Percentiles rank a stretch among this genome's conserved stretches.
phyloP scores from a whole-genome alignment of 139 green algal genomes.

The Closterium sp. region DNA sequence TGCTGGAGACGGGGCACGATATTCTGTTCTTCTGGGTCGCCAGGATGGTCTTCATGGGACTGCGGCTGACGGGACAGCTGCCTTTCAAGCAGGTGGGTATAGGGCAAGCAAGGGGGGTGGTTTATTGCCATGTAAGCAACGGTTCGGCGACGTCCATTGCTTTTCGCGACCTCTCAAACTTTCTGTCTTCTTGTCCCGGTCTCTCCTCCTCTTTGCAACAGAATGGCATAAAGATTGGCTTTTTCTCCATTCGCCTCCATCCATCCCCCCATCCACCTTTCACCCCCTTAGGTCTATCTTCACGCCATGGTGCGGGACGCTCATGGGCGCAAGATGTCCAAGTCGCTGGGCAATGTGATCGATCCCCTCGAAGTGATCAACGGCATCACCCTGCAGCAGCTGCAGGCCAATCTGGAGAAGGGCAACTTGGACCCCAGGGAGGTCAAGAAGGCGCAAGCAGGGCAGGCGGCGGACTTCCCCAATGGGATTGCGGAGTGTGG shows the following conservation, averaged over 20 bases:
- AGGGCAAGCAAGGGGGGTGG: no score
- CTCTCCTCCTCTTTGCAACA: no score
- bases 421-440: constrained; percentile 87
- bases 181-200: no score
- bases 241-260: no score
- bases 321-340: constrained; percentile 67
- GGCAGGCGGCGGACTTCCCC: constrained; percentile 89
- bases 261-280: background rate
- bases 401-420: constrained; percentile 60
- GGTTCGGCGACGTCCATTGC: no score
- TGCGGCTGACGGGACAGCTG: constrained; percentile 74
- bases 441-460: constrained; percentile 73
- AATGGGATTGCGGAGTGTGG: constrained; percentile 97
- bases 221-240: no score
- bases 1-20: constrained; percentile 71
- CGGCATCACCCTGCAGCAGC: constrained; percentile 62
- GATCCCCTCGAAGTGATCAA: constrained; percentile 70
- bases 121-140: no score
- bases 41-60: constrained; percentile 99
- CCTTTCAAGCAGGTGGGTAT: constrained; percentile 54
- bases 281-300: constrained; percentile 34
- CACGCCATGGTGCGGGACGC: constrained; percentile 65
- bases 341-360: constrained; percentile 66
- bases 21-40: constrained; percentile 99
- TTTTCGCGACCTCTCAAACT: no score